phyloP scores from a whole-genome alignment of 306 rosid species.

The Psophocarpus tetragonolobus region DNA sequence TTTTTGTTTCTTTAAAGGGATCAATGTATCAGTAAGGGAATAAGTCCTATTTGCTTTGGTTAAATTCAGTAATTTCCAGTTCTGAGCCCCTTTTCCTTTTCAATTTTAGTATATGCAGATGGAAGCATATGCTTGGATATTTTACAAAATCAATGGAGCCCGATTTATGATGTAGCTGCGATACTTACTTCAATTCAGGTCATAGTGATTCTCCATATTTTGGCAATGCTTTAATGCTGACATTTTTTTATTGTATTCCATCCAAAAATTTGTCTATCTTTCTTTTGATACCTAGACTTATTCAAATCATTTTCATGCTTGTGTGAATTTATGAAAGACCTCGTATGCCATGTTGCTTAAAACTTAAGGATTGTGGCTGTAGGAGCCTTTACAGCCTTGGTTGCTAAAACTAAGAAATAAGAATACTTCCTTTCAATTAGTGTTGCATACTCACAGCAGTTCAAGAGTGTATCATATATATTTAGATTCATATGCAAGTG shows the following conservation, averaged over 20 bases:
- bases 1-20: neutral
- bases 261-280: neutral
- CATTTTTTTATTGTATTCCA: neutral
- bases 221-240: neutral
- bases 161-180: conserved; percentile 90
- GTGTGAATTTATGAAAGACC: neutral
- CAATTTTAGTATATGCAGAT: conserved; percentile 77
- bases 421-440: neutral
- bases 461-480: neutral
- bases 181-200: conserved; percentile 94
- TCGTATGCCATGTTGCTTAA: neutral
- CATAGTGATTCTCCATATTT: conserved; percentile 17
- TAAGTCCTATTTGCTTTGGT: neutral
- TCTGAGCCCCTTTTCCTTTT: conserved; percentile 1
- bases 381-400: neutral
- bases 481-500: neutral
- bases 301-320: neutral
- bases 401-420: neutral
- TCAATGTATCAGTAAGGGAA: neutral
- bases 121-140: conserved; percentile 92
- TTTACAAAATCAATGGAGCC: conserved; percentile 91
- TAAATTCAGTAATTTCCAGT: conserved; percentile 3
- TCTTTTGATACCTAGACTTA: neutral
- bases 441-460: neutral
- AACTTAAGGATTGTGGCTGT: neutral